These are phyloP conservation scores for Aureobasidium vineae DNA, from an alignment of 2,329 filamentous ascomycete species.

Conservation along the genomic window DNA sequence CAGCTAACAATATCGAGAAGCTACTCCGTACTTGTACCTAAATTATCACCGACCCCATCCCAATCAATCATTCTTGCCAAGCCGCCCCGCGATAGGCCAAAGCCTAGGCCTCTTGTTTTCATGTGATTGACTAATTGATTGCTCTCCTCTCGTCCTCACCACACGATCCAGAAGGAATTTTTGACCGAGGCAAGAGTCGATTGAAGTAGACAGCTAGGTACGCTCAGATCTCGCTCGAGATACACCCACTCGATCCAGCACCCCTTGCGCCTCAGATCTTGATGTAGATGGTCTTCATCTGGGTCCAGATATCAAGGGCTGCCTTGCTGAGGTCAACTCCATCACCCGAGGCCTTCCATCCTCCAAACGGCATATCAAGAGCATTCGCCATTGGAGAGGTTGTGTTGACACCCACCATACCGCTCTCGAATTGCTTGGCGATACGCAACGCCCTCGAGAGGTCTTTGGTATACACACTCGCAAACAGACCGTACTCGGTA, in stretches of 20 bases:
- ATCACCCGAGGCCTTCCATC: slow-evolving; percentile 51
- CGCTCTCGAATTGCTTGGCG: slow-evolving; percentile 30
- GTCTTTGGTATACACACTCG: slow-evolving; percentile 42
- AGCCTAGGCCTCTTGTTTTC: slow-evolving; percentile 17
- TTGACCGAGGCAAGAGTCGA: not conserved
- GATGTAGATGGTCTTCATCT: slow-evolving; percentile 42
- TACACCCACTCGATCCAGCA: not conserved
- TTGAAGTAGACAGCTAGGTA: not conserved
- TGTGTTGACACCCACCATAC: slow-evolving; percentile 32
- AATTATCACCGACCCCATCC: not conserved
- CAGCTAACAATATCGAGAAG: not conserved
- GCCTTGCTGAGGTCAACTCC: slow-evolving; percentile 49
- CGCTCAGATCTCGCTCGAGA: not conserved
- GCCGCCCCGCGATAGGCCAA: slow-evolving; percentile 18
- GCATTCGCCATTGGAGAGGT: slow-evolving; percentile 43
- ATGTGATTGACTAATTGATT: slow-evolving; percentile 27
- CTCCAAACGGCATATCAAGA: slow-evolving; percentile 51
- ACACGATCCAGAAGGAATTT: not conserved
- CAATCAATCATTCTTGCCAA: slow-evolving; percentile 6
- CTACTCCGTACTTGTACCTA: not conserved
- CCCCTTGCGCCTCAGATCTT: not conserved
- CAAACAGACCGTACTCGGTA: slow-evolving; percentile 42
- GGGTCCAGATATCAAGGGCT: slow-evolving; percentile 33
- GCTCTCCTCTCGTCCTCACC: not conserved
- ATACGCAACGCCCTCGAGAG: slow-evolving; percentile 37